Evolutionary conservation across 2,329 filamentous ascomycete species (phyloP).

Genomic region (Colletotrichum abscissum): DNA sequence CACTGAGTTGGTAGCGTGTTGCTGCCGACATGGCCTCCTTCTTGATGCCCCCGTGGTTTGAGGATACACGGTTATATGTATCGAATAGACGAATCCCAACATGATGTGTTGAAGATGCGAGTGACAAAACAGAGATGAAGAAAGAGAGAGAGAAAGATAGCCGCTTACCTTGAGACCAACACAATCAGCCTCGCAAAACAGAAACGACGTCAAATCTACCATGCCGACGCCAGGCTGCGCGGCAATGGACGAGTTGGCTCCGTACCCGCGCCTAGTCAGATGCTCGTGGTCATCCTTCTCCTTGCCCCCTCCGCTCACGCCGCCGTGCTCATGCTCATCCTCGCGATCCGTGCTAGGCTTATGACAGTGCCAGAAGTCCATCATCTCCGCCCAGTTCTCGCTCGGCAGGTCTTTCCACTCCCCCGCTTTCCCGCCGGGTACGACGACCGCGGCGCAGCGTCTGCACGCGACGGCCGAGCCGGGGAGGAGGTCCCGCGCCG

Average conservation of each 20-base stretch:
- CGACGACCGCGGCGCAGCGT: constrained; percentile 50
- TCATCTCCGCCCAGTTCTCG: constrained; percentile 99
- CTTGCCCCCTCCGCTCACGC: neutral
- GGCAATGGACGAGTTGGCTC: constrained; percentile 79
- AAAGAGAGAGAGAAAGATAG: constrained; percentile 24
- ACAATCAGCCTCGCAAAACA: constrained; percentile 78
- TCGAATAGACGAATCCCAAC: neutral
- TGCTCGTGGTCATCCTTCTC: constrained; percentile 50
- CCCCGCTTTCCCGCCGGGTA: constrained; percentile 52
- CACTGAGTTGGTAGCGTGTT: constrained; percentile 56
- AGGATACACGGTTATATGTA: neutral
- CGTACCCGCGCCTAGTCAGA: constrained; percentile 78
- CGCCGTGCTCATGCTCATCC: constrained; percentile 36
- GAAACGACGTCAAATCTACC: constrained; percentile 82
- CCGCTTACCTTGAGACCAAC: constrained; percentile 49
- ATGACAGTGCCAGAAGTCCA: constrained; percentile 99
- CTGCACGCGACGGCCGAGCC: constrained; percentile 57
- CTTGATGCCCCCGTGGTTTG: constrained; percentile 57
- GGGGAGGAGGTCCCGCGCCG: constrained; percentile 58
- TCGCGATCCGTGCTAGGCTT: constrained; percentile 76
- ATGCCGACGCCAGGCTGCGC: constrained; percentile 77
- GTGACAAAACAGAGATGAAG: constrained; percentile 22
- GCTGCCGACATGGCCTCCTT: constrained; percentile 68
- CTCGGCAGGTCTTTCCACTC: constrained; percentile 94
- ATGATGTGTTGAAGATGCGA: constrained; percentile 11